Conservation (phyloP, 305 asterid species). For the Plantago coronopus region DNA sequence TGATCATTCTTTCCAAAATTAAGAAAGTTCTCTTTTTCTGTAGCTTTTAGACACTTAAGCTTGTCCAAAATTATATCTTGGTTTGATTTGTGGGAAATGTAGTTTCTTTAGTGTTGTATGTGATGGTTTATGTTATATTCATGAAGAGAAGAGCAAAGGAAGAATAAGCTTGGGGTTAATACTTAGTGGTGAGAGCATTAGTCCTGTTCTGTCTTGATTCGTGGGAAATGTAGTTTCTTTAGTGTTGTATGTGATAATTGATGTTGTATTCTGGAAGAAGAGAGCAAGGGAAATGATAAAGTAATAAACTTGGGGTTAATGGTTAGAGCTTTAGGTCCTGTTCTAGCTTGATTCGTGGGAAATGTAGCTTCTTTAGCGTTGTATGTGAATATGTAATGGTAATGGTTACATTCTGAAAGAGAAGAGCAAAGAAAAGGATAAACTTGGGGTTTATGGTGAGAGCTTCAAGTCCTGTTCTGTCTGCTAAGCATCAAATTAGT, state of each 20-base stretch:
- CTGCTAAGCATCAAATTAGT: background rate
- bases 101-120: background rate
- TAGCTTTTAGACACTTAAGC: background rate
- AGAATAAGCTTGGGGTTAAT: too few relatives aligned
- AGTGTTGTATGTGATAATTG: background rate
- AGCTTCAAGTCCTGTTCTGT: background rate
- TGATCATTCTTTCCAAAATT: background rate
- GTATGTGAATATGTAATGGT: too few relatives aligned
- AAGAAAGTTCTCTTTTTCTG: background rate
- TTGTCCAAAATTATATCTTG: background rate
- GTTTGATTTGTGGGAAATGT: background rate
- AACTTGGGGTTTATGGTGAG: background rate
- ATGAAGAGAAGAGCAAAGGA: too few relatives aligned
- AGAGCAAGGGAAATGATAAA: too few relatives aligned
- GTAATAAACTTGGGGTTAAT: too few relatives aligned
- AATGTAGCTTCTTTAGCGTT: background rate
- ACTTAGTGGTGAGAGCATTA: too few relatives aligned
- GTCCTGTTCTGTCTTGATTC: too few relatives aligned
- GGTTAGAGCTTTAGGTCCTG: too few relatives aligned
- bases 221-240: background rate
- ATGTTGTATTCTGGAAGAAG: background rate
- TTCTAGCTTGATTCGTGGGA: background rate
- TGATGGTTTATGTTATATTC: background rate
- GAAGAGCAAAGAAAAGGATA: background rate
- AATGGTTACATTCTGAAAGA: too few relatives aligned